These are phyloP conservation scores for Cyberlindnera xishuangbannaensis DNA, from an alignment of 805 yeast species.

Conservation along the genomic window DNA sequence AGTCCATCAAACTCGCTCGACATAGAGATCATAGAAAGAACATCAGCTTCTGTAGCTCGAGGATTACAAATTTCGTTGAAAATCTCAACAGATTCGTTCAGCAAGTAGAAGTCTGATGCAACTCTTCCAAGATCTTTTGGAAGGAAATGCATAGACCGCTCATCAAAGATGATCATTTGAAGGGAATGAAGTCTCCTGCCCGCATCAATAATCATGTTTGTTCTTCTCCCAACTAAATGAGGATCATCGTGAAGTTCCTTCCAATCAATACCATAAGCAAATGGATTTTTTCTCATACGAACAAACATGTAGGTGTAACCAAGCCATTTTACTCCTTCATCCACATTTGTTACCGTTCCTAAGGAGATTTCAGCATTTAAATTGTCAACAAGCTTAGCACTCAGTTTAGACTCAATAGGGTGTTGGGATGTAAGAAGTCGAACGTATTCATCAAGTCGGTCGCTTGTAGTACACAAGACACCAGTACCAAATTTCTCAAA, in stretches of 20 bases:
- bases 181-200: constrained; percentile 78
- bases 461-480: constrained; percentile 77
- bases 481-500: constrained; percentile 91
- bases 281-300: constrained; percentile 91
- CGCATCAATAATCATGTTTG: constrained; percentile 70
- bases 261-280: constrained; percentile 89
- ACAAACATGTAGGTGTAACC: constrained; percentile 95
- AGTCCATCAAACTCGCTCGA: constrained; percentile 91
- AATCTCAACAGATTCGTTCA: constrained; percentile 80
- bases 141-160: constrained; percentile 67
- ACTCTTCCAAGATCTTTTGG: constrained; percentile 90
- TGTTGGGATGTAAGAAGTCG: constrained; percentile 87
- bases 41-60: constrained; percentile 86
- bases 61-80: constrained; percentile 84
- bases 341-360: constrained; percentile 92
- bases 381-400: constrained; percentile 79
- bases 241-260: constrained; percentile 81
- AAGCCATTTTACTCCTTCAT: constrained; percentile 95
- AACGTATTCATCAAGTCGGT: constrained; percentile 81
- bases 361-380: constrained; percentile 93
- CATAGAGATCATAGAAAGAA: constrained; percentile 81
- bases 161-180: constrained; percentile 94
- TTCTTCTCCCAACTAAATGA: constrained; percentile 61
- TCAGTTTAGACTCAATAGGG: constrained; percentile 85
- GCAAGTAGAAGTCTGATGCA: constrained; percentile 87